phyloP scores from a whole-genome alignment of 1,284 basidiomycete species.

The Anthracocystis setariae region DNA sequence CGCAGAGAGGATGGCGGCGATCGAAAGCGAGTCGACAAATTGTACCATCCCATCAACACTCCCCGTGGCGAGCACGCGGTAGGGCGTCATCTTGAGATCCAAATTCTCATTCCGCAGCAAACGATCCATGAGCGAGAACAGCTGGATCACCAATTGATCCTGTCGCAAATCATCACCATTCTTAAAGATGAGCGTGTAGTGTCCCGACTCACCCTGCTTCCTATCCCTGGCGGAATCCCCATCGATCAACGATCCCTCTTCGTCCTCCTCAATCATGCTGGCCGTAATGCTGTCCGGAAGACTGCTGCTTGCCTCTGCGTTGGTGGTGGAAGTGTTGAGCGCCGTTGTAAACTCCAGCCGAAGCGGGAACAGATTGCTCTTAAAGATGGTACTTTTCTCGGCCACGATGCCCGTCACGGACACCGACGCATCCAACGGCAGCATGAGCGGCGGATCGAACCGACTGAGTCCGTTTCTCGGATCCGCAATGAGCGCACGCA shows the following conservation, averaged over 20 bases:
- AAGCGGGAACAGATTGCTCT: constrained; percentile 93
- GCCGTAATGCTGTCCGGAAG: constrained; percentile 41
- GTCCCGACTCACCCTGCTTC: constrained; percentile 7
- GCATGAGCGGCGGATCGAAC: constrained; percentile 63
- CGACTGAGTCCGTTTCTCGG: constrained; percentile 76
- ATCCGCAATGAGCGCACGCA: constrained; percentile 83
- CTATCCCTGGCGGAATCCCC: constrained; percentile 17
- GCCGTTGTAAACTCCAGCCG: constrained; percentile 78
- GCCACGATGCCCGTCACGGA: constrained; percentile 84
- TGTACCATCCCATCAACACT: constrained; percentile 94
- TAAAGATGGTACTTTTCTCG: constrained; percentile 95
- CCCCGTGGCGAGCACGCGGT: constrained; percentile 92
- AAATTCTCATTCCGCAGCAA: constrained; percentile 93
- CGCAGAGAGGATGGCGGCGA: constrained; percentile 85
- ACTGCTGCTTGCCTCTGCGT: constrained; percentile 2
- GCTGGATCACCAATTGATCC: constrained; percentile 94
- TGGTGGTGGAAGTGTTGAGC: not conserved
- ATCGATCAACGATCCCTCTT: constrained; percentile 13
- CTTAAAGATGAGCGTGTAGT: constrained; percentile 94
- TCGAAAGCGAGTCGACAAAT: constrained; percentile 92
- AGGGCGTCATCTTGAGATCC: constrained; percentile 90
- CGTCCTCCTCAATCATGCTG: constrained; percentile 26
- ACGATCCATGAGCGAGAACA: constrained; percentile 97
- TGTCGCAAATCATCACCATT: constrained; percentile 98
- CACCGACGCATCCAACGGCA: constrained; percentile 87